Evolutionary conservation across 2,329 filamentous ascomycete genomes (phyloP).

Genomic region (Pseudocercospora pini-densiflorae): DNA sequence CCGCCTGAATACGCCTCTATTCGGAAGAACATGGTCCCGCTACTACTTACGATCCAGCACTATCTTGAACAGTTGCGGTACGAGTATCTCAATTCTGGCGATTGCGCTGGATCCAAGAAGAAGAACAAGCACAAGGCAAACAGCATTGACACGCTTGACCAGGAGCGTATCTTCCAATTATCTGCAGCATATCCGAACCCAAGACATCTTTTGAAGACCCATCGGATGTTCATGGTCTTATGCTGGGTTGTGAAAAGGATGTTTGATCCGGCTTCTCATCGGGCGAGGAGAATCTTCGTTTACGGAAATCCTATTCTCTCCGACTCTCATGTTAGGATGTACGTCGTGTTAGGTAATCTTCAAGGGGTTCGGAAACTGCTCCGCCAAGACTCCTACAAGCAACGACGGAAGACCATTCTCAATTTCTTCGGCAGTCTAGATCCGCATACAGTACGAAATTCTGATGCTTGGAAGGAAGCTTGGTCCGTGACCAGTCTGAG

Average conservation of each 20-base stretch:
- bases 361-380: background rate
- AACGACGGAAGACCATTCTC: constrained; percentile 6
- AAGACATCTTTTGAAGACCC: constrained; percentile 7
- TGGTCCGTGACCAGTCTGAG: background rate
- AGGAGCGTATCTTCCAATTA: background rate
- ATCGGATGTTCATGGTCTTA: constrained; percentile 14
- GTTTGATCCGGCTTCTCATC: constrained; percentile 5
- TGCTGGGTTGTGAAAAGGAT: constrained; percentile 18
- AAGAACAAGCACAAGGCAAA: background rate
- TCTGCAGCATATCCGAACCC: background rate
- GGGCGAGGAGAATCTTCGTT: constrained; percentile 2
- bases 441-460: background rate
- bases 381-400: background rate
- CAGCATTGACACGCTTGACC: background rate
- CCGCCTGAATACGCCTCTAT: background rate
- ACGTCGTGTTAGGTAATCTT: constrained; percentile 12
- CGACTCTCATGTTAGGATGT: constrained; percentile 13
- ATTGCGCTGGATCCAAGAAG: background rate
- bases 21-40: constrained; percentile 4
- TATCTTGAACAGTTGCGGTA: constrained; percentile 11
- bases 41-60: constrained; percentile 15
- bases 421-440: background rate
- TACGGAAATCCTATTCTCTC: constrained; percentile 7
- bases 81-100: background rate
- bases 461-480: background rate